Conservation (phyloP, 2,329 filamentous ascomycete genomes). For the Xylariaceae sp. region DNA sequence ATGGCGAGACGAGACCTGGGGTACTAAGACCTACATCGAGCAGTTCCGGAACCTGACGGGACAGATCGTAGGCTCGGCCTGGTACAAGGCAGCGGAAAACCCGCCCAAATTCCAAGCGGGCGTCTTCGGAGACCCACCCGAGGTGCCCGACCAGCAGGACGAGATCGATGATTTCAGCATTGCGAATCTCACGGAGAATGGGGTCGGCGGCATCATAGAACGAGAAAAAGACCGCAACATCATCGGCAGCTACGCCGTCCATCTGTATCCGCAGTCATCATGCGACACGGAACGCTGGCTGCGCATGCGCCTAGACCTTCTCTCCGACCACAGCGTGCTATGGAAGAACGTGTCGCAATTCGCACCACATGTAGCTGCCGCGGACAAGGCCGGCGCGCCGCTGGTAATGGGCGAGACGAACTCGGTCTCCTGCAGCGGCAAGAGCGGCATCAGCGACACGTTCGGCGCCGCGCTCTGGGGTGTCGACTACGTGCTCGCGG, state of each 20-base stretch:
- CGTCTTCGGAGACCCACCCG: conserved; percentile 40
- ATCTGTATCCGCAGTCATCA: conserved; percentile 43
- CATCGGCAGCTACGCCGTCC: conserved; percentile 39
- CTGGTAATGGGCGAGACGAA: conserved; percentile 53
- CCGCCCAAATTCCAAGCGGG: conserved; percentile 38
- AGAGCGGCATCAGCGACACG: conserved; percentile 47
- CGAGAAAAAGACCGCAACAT: conserved; percentile 36
- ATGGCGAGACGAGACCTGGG: conserved; percentile 38
- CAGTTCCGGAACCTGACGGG: conserved; percentile 39
- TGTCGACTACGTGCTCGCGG: conserved; percentile 47
- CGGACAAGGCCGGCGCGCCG: conserved; percentile 39
- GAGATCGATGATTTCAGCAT: conserved; percentile 42
- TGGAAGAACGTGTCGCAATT: conserved; percentile 42
- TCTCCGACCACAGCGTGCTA: conserved; percentile 38
- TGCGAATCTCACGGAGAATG: conserved; percentile 34
- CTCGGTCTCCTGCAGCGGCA: conserved; percentile 43
- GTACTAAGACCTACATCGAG: conserved; percentile 33
- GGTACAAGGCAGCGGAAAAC: conserved; percentile 32
- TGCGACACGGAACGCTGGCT: conserved; percentile 39
- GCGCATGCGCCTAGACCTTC: conserved; percentile 38
- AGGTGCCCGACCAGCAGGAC: conserved; percentile 42
- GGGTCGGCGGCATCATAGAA: conserved; percentile 26
- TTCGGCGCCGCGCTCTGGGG: conserved; percentile 54
- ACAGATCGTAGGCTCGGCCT: conserved; percentile 34
- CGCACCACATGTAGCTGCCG: conserved; percentile 39